phyloP scores from a whole-genome alignment of 2,329 filamentous ascomycete genomes.

The Juglanconis sp. region DNA sequence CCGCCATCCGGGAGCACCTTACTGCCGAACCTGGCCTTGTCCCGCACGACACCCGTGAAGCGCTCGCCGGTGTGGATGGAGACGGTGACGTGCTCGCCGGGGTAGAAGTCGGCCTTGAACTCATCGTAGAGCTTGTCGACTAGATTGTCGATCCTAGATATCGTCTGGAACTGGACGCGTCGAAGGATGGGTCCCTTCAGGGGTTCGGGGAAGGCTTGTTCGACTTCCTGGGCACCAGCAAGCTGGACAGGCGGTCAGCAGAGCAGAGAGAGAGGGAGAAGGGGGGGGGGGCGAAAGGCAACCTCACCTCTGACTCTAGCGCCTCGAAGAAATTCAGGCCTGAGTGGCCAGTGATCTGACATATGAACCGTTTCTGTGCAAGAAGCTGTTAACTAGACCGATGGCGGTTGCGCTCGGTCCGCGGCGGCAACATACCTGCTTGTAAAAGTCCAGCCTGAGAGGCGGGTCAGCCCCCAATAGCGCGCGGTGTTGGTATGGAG shows the following conservation, averaged over 20 bases:
- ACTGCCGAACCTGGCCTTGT: conserved; percentile 75
- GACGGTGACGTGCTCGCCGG: conserved; percentile 78
- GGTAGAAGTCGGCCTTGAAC: conserved; percentile 88
- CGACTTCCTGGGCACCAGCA: conserved; percentile 81
- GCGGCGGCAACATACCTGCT: conserved; percentile 59
- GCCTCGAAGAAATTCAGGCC: conserved; percentile 91
- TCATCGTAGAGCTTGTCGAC: conserved; percentile 68
- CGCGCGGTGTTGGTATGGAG: background rate
- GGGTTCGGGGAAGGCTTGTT: conserved; percentile 86
- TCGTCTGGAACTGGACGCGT: conserved; percentile 85
- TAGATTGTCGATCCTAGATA: conserved; percentile 82
- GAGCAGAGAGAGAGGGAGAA: conserved; percentile 6
- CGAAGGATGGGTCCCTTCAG: conserved; percentile 88
- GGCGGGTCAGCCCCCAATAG: conserved; percentile 29
- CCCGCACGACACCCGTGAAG: conserved; percentile 71
- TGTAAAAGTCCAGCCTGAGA: conserved; percentile 84
- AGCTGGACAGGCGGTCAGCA: conserved; percentile 47
- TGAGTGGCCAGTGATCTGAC: conserved; percentile 92
- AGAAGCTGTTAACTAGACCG: conserved; percentile 12
- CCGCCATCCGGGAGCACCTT: conserved; percentile 65
- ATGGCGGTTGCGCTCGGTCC: background rate
- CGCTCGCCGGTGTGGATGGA: conserved; percentile 66
- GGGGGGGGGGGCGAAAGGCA: conserved; percentile 19
- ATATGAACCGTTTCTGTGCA: conserved; percentile 78
- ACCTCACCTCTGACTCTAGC: conserved; percentile 78